Percentiles rank a stretch among this genome's conserved stretches.
phyloP scores from a whole-genome alignment of 306 rosid genomes.

The Rosa lucieae region DNA sequence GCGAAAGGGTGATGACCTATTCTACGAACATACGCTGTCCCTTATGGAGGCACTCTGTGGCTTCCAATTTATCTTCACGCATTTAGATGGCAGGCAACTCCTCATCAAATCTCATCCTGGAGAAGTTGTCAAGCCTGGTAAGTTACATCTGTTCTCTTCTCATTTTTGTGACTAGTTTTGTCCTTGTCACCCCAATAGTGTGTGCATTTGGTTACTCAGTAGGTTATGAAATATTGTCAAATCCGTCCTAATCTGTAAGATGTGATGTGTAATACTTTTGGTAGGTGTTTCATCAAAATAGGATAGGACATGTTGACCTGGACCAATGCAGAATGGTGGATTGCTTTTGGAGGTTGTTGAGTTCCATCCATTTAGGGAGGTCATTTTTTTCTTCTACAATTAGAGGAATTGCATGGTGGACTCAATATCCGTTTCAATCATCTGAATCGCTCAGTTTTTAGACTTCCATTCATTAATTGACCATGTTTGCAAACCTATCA shows the following conservation, averaged over 20 bases:
- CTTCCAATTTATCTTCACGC: constrained; percentile 75
- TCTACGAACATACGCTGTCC: constrained; percentile 73
- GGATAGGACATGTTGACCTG: background rate
- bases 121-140: constrained; percentile 93
- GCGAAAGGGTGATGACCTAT: constrained; percentile 80
- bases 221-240: background rate
- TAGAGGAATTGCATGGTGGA: background rate
- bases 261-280: background rate
- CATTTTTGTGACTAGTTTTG: background rate
- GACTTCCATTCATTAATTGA: background rate
- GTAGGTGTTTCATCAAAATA: background rate
- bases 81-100: constrained; percentile 85
- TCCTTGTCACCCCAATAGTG: background rate
- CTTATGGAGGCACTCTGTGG: constrained; percentile 93
- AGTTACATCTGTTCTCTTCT: background rate
- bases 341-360: background rate
- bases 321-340: too few species aligned
- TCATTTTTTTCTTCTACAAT: background rate
- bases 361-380: background rate
- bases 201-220: background rate
- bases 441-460: background rate
- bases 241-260: background rate
- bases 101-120: constrained; percentile 90
- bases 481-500: background rate
- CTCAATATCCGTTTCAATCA: background rate